Conservation (phyloP, 768 basidiomycete genomes). For the Cystofilobasidium bisporidii region DNA sequence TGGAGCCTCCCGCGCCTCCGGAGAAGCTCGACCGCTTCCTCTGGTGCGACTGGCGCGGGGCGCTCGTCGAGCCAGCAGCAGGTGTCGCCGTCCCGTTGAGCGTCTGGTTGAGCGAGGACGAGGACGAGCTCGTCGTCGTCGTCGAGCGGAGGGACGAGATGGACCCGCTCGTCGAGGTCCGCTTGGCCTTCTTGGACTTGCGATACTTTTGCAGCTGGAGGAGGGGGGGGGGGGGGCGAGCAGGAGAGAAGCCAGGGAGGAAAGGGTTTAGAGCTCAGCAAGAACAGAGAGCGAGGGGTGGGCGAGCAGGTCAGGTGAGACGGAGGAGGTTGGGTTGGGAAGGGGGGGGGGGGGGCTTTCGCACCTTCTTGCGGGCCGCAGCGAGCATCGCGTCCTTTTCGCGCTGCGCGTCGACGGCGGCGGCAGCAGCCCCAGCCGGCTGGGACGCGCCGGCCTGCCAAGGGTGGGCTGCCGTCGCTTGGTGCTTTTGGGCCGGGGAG, state of each 20-base stretch:
- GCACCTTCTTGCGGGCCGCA: slow-evolving; percentile 19
- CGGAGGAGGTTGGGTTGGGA: neutral
- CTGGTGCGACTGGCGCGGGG: slow-evolving; percentile 2
- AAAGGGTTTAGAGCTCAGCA: too few species aligned
- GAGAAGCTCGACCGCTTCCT: neutral
- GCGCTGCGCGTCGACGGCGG: slow-evolving; percentile 5
- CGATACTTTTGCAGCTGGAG: slow-evolving; percentile 21
- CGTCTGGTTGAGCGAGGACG: neutral
- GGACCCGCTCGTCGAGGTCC: slow-evolving; percentile 1
- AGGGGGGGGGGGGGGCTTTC: neutral
- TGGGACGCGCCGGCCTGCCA: too few species aligned
- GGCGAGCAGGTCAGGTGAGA: neutral
- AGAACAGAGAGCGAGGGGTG: too few species aligned
- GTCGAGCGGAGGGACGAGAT: slow-evolving; percentile 6
- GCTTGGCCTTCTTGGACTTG: slow-evolving; percentile 15
- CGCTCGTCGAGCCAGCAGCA: neutral
- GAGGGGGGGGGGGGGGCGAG: neutral
- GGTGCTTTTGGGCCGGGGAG: too few species aligned
- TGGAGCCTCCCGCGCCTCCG: neutral
- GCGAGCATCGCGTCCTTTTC: slow-evolving; percentile 13
- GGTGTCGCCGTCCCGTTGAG: neutral
- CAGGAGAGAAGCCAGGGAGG: too few species aligned
- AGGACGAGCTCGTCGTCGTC: neutral
- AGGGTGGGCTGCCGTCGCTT: too few species aligned
- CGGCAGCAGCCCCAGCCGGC: too few species aligned